Evolutionary conservation across 495 filamentous ascomycete genomes (phyloP).

Genomic region (Terfezia boudieri): DNA sequence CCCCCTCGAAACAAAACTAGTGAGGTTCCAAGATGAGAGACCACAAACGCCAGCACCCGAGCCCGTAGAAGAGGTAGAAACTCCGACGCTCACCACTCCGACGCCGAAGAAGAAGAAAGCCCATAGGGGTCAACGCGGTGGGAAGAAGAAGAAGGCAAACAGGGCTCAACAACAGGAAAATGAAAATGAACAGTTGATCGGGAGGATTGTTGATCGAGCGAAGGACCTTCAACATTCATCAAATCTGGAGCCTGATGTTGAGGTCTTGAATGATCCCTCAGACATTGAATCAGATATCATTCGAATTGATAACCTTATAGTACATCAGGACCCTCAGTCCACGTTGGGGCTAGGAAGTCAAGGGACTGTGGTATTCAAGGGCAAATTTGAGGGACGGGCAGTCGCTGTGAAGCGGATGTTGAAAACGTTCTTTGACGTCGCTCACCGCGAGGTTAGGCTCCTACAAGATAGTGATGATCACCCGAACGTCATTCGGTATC

Average conservation of each 20-base stretch:
- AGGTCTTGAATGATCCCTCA: slow-evolving; percentile 25
- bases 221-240: slow-evolving; percentile 21
- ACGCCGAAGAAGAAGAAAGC: slow-evolving; percentile 54
- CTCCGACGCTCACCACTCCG: slow-evolving; percentile 1
- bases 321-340: slow-evolving; percentile 39
- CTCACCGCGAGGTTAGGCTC: slow-evolving; percentile 74
- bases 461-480: slow-evolving; percentile 88
- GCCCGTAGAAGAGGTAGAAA: slow-evolving; percentile 18
- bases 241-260: slow-evolving; percentile 18
- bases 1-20: not conserved
- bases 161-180: slow-evolving; percentile 26
- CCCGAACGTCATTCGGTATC: slow-evolving; percentile 89
- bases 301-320: slow-evolving; percentile 45
- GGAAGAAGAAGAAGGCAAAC: slow-evolving; percentile 46
- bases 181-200: slow-evolving; percentile 17
- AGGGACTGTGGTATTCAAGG: slow-evolving; percentile 65
- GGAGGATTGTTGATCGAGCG: slow-evolving; percentile 24
- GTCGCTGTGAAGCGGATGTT: slow-evolving; percentile 96
- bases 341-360: slow-evolving; percentile 38
- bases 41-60: slow-evolving; percentile 2
- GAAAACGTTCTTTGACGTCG: slow-evolving; percentile 82
- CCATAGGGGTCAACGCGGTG: slow-evolving; percentile 62
- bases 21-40: not conserved
- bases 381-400: slow-evolving; percentile 70
- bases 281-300: slow-evolving; percentile 37